Evolutionary conservation across 768 basidiomycete genomes (phyloP), one percentile per base, ranked within the genome.

Genomic region (Gautieria morchelliformis): DNA sequence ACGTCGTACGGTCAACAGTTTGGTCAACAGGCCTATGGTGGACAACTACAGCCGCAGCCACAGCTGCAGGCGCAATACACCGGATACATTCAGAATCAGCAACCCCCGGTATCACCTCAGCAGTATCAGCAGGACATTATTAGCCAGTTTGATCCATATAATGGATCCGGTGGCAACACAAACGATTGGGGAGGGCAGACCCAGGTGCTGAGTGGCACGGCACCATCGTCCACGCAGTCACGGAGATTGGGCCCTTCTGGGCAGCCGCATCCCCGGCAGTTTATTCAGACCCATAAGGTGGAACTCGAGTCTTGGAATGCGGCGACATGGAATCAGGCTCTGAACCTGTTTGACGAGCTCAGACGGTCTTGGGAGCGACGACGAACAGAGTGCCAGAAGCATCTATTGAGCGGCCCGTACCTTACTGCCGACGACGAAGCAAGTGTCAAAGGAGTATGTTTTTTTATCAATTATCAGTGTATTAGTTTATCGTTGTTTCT

Each of bases 291-390:
- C 3, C 79, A 89, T 67, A 89, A 89, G 61, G 64, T 72, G 0
- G 80, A 82, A 66, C 73, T 91, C 27, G 89, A 89, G 61, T 71
- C 77, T 7, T 89, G 87, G 87, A 84, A 89, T 62, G 39, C 69
- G 7, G 80, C 78, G 57, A 70, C 83, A 12, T 89, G 87, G 87
- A 88, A 83, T 67, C 85, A 87, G 70, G 72, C 83, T 39, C 67
- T 87, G 30, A 69, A 69, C 58, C 63, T 78, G 0, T 86, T 89
- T 58, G 85, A 89, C 53, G 71, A 72, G 11, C 75, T 91, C 62
- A 85, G 83, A 69, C 68, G 70, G 22, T 77, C 83, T 1, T 91
- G 89, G 89, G 79, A 78, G 77, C 76, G 64, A 67, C 78, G 71
- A 32, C 72, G 74, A 7, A 73, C 72, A 60, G 75, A 74, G 56